A percentile compares a stretch with the other conserved stretches of the same genome.
phyloP scores from a whole-genome alignment of 257 asterid species.

The Euphrasia confusa region DNA sequence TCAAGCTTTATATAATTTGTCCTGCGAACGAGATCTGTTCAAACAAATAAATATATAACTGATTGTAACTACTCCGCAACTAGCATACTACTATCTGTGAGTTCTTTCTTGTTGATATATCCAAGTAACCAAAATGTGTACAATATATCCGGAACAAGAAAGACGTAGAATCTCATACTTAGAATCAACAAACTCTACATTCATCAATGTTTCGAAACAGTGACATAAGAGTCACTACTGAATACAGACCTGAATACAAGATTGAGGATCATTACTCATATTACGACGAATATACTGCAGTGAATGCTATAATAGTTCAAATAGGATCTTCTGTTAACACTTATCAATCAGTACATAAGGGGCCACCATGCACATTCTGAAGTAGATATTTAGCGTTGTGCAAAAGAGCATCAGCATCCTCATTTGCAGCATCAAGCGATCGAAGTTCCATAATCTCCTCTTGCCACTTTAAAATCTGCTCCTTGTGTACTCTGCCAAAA shows the following conservation, averaged over 20 bases:
- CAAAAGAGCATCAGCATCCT: constrained; percentile 57
- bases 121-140: not conserved
- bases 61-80: constrained; percentile 4
- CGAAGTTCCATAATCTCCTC: constrained; percentile 84
- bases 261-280: constrained; percentile 7
- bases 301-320: constrained; percentile 1
- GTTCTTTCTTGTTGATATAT: not conserved
- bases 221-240: not conserved
- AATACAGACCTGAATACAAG: constrained; percentile 22
- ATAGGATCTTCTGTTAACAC: constrained; percentile 14
- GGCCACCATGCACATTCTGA: constrained; percentile 48
- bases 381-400: constrained; percentile 58
- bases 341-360: constrained; percentile 23
- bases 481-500: constrained; percentile 65
- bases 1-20: constrained; percentile 9
- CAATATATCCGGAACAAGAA: not conserved
- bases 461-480: constrained; percentile 85
- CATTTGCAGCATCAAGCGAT: constrained; percentile 66
- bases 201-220: not conserved
- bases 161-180: not conserved
- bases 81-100: constrained; percentile 15
- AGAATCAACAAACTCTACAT: not conserved
- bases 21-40: constrained; percentile 17
- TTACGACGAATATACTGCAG: constrained; percentile 18
- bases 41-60: constrained; percentile 7